These are phyloP conservation scores for Carpinus viminea DNA, from an alignment of 306 rosid species.

Conservation along the genomic window DNA sequence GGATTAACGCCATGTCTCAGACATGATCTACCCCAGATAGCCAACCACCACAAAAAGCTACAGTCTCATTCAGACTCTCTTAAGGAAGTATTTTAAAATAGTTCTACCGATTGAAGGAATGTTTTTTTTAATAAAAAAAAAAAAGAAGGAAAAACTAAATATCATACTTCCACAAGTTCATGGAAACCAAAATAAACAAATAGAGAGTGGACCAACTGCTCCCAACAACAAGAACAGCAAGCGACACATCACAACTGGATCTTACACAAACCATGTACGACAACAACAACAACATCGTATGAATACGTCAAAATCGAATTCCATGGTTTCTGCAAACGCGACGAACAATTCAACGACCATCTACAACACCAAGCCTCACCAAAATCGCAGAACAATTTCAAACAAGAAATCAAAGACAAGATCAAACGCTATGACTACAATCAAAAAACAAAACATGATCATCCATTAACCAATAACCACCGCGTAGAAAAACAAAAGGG, in stretches of 20 bases:
- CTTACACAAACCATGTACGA: not conserved
- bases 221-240: not conserved
- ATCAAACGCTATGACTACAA: not conserved
- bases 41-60: not conserved
- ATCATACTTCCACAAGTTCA: not conserved
- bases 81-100: not conserved
- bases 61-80: not conserved
- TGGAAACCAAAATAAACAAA: not conserved
- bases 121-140: too few species aligned
- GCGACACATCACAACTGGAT: not conserved
- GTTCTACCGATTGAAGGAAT: not conserved
- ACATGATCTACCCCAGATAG: not conserved
- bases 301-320: not conserved
- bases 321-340: conserved; percentile 9
- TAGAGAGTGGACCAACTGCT: too few species aligned
- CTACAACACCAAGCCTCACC: not conserved
- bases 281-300: not conserved
- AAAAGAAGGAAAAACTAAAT: not conserved
- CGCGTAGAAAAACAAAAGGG: not conserved
- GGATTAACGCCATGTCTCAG: not conserved
- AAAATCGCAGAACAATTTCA: not conserved
- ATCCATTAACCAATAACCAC: not conserved
- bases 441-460: not conserved
- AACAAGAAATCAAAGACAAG: not conserved
- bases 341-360: not conserved